Percentiles rank a stretch among this genome's conserved stretches.
phyloP scores from a whole-genome alignment of 2,329 filamentous ascomycete species.

The Lachnellula subtilissima region DNA sequence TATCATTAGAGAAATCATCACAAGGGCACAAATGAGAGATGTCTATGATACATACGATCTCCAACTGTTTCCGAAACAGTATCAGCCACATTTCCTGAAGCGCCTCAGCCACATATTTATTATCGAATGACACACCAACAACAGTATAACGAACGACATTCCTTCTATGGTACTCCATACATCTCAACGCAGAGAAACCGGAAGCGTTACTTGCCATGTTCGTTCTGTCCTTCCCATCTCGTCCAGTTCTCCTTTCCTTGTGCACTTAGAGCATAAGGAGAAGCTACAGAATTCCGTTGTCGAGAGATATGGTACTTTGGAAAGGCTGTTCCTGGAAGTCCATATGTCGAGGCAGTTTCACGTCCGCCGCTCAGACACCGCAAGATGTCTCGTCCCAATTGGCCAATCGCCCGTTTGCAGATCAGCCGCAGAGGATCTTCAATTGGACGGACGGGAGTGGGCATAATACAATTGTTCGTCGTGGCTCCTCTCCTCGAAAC shows the following conservation, averaged over 20 bases:
- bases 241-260: not conserved
- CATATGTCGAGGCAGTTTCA: not conserved
- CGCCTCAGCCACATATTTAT: not conserved
- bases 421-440: slow-evolving; percentile 11
- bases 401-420: slow-evolving; percentile 29
- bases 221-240: not conserved
- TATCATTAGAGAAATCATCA: no score
- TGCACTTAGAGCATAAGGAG: not conserved
- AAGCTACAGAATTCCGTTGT: not conserved
- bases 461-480: slow-evolving; percentile 15
- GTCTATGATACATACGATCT: no score
- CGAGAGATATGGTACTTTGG: no score
- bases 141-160: no score
- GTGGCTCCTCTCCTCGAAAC: not conserved
- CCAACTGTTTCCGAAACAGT: no score
- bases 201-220: not conserved
- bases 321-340: no score
- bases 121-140: not conserved
- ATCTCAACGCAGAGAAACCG: not conserved
- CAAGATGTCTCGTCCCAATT: slow-evolving; percentile 12
- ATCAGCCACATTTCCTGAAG: not conserved
- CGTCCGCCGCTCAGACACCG: not conserved
- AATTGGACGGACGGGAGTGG: slow-evolving; percentile 17
- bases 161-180: not conserved
- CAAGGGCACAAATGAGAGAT: no score